Evolutionary conservation across 2,329 filamentous ascomycete genomes (phyloP), one percentile per base, ranked within the genome.

Genomic region (Mariannaea elegans): DNA sequence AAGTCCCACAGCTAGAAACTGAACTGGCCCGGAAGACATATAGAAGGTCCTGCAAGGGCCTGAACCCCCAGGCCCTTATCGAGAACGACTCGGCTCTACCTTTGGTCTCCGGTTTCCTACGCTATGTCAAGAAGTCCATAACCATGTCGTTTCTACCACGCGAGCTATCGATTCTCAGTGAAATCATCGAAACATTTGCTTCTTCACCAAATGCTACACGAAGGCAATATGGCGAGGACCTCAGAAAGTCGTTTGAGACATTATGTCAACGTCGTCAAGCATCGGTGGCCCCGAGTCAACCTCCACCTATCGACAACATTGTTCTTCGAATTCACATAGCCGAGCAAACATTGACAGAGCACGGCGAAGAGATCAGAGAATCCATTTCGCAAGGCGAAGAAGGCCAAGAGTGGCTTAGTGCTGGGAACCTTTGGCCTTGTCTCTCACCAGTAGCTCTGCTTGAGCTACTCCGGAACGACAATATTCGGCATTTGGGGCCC

Each of bases 381-480:
- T 44, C 2, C 1, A 7, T 65, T 8, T 52, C 34, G 0, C 2
- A 19, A 0, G 21, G 13, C 7, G 36, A 36, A 1, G 2, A 19
- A 1, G 42, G 16, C 7, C 47, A 14, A 7, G 1, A 3, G 3
- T 85, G 82, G 82, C 76, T 85, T 0, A 58, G 71, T 9, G 23
- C 65, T 0, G 80, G 75, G 0, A 69, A 76, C 0, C 68, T 85
- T 0, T 84, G 80, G 79, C 84, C 84, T 0, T 75, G 72, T 2
- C 60, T 81, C 2, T 82, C 80, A 0, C 73, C 72, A 0, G 54
- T 78, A 0, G 72, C 80, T 0, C 59, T 87, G 1, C 76, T 88
- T 0, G 77, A 81, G 41, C 80, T 82, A 32, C 69, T 88, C 0
- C 75, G 81, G 7, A 0, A 60, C 52, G 10, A 38, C 3, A 53